A percentile compares a stretch with the other conserved stretches of the same genome.
Evolutionary conservation across 2,329 filamentous ascomycete genomes (phyloP).

Genomic region (Nigrograna mackinnonii): DNA sequence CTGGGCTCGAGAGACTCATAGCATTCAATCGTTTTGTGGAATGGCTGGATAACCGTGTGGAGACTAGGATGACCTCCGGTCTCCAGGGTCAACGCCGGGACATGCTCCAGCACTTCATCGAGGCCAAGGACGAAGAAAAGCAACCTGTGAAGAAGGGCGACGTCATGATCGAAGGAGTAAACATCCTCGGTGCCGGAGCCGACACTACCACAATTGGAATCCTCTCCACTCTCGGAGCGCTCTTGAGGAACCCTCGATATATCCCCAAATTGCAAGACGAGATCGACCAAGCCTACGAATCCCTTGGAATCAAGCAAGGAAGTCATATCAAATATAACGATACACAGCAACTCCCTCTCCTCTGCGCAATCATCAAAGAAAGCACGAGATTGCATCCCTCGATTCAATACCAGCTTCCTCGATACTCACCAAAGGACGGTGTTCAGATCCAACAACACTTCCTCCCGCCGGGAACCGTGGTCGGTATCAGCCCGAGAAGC

Average conservation of each 20-base stretch:
- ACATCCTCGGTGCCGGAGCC: neutral
- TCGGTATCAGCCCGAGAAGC: neutral
- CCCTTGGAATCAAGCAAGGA: neutral
- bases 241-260: neutral
- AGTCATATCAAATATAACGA: neutral
- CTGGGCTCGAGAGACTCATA: neutral
- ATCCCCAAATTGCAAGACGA: neutral
- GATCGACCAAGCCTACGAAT: neutral
- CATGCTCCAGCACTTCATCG: neutral
- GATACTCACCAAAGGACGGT: neutral
- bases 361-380: neutral
- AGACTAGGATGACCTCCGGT: neutral
- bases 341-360: neutral
- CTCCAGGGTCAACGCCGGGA: neutral
- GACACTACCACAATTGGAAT: neutral
- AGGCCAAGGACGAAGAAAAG: neutral
- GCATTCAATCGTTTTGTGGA: neutral
- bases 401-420: neutral
- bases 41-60: neutral
- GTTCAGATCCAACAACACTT: neutral
- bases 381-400: neutral
- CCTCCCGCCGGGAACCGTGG: neutral
- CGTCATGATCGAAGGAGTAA: conserved; percentile 1
- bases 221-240: neutral
- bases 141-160: neutral